Evolutionary conservation across 352 stramenopile species (phyloP).

Genomic region (Phytophthora pluvialis): DNA sequence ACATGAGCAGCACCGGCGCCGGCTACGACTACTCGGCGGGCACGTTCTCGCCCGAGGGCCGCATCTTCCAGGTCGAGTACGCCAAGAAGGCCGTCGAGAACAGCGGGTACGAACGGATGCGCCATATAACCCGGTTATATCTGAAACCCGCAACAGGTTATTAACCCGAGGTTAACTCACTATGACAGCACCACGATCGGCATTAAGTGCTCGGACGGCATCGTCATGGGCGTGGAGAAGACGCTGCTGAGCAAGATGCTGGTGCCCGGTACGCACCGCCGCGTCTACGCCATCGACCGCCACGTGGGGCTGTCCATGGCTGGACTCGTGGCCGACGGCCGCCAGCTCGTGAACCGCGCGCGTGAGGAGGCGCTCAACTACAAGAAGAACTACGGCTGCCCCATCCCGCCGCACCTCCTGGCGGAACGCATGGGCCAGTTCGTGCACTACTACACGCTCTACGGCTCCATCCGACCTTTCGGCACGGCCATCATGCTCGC

Average conservation of each 20-base stretch:
- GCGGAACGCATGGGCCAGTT: slow-evolving; percentile 96
- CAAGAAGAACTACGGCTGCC: slow-evolving; percentile 96
- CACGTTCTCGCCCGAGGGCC: slow-evolving; percentile 98
- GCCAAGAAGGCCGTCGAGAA: slow-evolving; percentile 98
- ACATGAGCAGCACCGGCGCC: slow-evolving; percentile 86
- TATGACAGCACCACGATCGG: slow-evolving; percentile 94
- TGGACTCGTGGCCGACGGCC: slow-evolving; percentile 95
- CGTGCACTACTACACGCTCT: slow-evolving; percentile 99
- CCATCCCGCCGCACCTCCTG: slow-evolving; percentile 93
- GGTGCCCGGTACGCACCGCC: slow-evolving; percentile 87
- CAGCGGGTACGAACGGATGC: slow-evolving; percentile 67
- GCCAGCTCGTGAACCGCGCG: slow-evolving; percentile 96
- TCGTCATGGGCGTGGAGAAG: slow-evolving; percentile 98
- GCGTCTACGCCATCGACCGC: slow-evolving; percentile 90
- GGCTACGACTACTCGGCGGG: slow-evolving; percentile 89
- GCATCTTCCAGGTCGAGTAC: slow-evolving; percentile 99
- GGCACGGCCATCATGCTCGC: slow-evolving; percentile 96
- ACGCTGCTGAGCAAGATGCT: slow-evolving; percentile 94
- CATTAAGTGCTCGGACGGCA: slow-evolving; percentile 97
- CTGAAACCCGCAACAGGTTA: background rate
- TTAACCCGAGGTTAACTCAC: background rate
- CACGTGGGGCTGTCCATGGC: slow-evolving; percentile 95
- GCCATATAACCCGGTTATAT: background rate
- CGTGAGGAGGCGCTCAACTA: slow-evolving; percentile 95
- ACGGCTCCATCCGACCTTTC: slow-evolving; percentile 97